A percentile compares a stretch with the other conserved stretches of the same genome.
phyloP scores from a whole-genome alignment of 2,329 filamentous ascomycete genomes.

The Neofusicoccum sp. region DNA sequence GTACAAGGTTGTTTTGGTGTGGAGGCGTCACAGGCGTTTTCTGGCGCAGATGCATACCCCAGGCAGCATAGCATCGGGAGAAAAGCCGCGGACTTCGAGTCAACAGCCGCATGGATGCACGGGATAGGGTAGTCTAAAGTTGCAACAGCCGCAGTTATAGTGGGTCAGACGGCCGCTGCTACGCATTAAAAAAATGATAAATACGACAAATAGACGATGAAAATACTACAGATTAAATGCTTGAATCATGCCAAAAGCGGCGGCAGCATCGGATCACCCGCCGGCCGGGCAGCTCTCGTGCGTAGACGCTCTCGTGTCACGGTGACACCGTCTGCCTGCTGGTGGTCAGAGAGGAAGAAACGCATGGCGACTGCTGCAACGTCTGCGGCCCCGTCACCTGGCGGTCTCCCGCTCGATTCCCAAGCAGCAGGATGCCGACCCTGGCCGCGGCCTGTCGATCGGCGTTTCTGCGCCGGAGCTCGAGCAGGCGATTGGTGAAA shows the following conservation, averaged over 20 bases:
- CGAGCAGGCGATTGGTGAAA: slow-evolving; percentile 23
- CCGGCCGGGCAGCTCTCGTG: neutral
- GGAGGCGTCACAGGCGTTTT: slow-evolving; percentile 23
- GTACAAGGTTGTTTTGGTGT: slow-evolving; percentile 20
- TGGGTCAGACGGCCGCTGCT: slow-evolving; percentile 21
- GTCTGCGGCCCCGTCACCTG: slow-evolving; percentile 3
- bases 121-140: slow-evolving; percentile 18
- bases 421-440: slow-evolving; percentile 18
- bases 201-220: slow-evolving; percentile 16
- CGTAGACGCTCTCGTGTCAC: neutral
- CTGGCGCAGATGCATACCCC: slow-evolving; percentile 17
- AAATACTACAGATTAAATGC: slow-evolving; percentile 21
- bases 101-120: slow-evolving; percentile 20
- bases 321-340: slow-evolving; percentile 15
- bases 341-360: slow-evolving; percentile 10
- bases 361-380: neutral
- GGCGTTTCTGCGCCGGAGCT: slow-evolving; percentile 22
- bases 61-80: slow-evolving; percentile 21
- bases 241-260: slow-evolving; percentile 5
- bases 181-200: slow-evolving; percentile 20
- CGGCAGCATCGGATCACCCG: slow-evolving; percentile 11
- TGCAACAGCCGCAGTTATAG: slow-evolving; percentile 19
- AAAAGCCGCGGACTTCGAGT: slow-evolving; percentile 20
- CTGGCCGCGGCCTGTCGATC: slow-evolving; percentile 20
- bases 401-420: slow-evolving; percentile 18